These are phyloP conservation scores for Malania oleifera DNA, from an alignment of 164 flowering plant genomes.

Conservation along the genomic window DNA sequence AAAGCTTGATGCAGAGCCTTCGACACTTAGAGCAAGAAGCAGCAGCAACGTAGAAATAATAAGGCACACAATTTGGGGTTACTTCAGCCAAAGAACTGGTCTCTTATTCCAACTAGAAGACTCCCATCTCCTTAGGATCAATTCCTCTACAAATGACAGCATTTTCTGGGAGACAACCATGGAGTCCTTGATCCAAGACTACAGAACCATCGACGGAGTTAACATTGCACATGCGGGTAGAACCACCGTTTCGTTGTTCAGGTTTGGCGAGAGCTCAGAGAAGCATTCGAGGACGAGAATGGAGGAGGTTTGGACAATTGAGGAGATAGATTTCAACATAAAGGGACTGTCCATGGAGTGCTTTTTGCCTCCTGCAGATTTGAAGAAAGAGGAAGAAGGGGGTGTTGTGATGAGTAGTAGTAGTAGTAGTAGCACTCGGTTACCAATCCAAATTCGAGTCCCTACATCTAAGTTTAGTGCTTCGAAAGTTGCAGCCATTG, in stretches of 20 bases:
- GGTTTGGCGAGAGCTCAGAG: slow-evolving; percentile 65
- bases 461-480: slow-evolving; percentile 29
- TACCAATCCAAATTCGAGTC: slow-evolving; percentile 25
- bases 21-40: slow-evolving; percentile 63
- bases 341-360: slow-evolving; percentile 75
- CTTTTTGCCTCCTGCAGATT: slow-evolving; percentile 85
- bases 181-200: slow-evolving; percentile 70
- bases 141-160: slow-evolving; percentile 33
- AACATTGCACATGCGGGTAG: slow-evolving; percentile 74
- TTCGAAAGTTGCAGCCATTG: slow-evolving; percentile 56
- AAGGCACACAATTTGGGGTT: slow-evolving; percentile 84
- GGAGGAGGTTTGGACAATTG: slow-evolving; percentile 87
- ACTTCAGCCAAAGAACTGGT: slow-evolving; percentile 90
- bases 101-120: slow-evolving; percentile 68
- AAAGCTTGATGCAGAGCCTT: slow-evolving; percentile 60
- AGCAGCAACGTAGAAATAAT: slow-evolving; percentile 69
- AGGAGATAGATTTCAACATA: slow-evolving; percentile 84
- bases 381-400: slow-evolving; percentile 57
- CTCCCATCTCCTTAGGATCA: slow-evolving; percentile 73
- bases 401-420: slow-evolving; percentile 7
- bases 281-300: slow-evolving; percentile 63
- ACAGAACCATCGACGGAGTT: slow-evolving; percentile 67
- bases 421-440: slow-evolving; percentile 7
- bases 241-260: slow-evolving; percentile 55
- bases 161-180: slow-evolving; percentile 88